Conservation (phyloP, 116 monocot genomes). For the Posidonia oceanica region DNA sequence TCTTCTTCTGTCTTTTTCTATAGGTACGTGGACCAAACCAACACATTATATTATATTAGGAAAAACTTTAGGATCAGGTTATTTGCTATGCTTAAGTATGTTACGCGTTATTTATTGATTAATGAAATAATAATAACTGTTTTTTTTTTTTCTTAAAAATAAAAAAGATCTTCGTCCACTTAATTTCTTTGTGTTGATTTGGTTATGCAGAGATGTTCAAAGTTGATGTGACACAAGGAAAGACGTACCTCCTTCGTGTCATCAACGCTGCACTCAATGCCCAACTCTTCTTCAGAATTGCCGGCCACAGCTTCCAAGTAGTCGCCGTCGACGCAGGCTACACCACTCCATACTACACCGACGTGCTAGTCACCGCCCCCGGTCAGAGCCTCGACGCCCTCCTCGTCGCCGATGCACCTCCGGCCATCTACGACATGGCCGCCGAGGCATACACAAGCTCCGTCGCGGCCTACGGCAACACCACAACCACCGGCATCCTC, state of each 20-base stretch:
- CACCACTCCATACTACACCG: constrained; percentile 40
- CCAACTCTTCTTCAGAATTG: constrained; percentile 54
- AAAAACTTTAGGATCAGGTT: no score
- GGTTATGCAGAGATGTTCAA: constrained; percentile 18
- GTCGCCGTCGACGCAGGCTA: constrained; percentile 58
- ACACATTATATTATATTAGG: no score
- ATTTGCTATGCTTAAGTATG: no score
- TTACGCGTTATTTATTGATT: no score
- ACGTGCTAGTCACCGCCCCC: constrained; percentile 37
- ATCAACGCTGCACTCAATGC: constrained; percentile 58
- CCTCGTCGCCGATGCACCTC: constrained; percentile 22
- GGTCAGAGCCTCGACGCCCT: constrained; percentile 61
- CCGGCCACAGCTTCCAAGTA: constrained; percentile 42
- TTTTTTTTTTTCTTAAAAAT: no score
- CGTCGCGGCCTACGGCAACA: constrained; percentile 10
- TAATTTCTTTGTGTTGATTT: not conserved
- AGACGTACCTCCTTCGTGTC: constrained; percentile 49
- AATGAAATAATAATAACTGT: no score
- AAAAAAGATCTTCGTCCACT: no score
- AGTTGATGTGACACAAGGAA: constrained; percentile 23
- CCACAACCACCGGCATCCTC: constrained; percentile 44
- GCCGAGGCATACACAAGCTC: constrained; percentile 34
- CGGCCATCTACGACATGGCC: constrained; percentile 48
- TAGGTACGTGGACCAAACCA: no score
- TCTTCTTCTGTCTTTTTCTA: no score